Evolutionary conservation across 2,329 filamentous ascomycete species (phyloP), one percentile per base, ranked within the genome.

Genomic region (Aspergillus sp.): DNA sequence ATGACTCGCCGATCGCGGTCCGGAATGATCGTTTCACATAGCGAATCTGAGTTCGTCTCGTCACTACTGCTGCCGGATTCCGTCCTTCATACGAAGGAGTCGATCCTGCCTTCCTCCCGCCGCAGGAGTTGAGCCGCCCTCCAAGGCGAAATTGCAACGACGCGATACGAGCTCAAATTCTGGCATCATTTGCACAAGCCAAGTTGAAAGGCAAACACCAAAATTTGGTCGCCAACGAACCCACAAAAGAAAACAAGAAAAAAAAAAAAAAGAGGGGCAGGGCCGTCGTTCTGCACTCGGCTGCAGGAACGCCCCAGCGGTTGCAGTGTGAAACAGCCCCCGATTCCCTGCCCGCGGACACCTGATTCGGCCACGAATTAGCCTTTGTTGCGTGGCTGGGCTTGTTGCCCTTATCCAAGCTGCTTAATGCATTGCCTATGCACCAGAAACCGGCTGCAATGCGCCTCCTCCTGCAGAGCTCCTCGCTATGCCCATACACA

Each of bases 21-120:
- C 57, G 57, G 57, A 54, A 59, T 54, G 57, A 25, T 19, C 41
- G 57, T 59, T 54, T 59, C 57, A 59, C 30, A 41, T 54, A 30
- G 4, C 41, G 7, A 31, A 38, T 17, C 4, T 13, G 48, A 28
- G 50, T 38, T 52, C 30, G 25, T 19, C 13, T 23, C 30, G 28
- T 52, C n/a, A n/a, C 34, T n/a, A 19, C 34, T 41, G 1, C 11
- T 41, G 11, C 34, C 34, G 34, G 25, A 51, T 51, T 51, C 28
- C 25, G 48, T 31, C 48, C 48, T 51, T 51, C 7, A 41, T 41
- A 41, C 34, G 34, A 41, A 41, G 34, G 34, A 41, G 34, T 15
- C 11, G 5, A 15, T 15, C 34, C 34, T 41, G 34, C 34, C 15
- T 38, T 8, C 31, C 31, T 41, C 34, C 13, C 34, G 34, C 34